A percentile compares a stretch with the other conserved stretches of the same genome.
These are phyloP conservation scores for Aphanoascus verrucosus DNA, from an alignment of 2,329 filamentous ascomycete genomes.

Conservation along the genomic window DNA sequence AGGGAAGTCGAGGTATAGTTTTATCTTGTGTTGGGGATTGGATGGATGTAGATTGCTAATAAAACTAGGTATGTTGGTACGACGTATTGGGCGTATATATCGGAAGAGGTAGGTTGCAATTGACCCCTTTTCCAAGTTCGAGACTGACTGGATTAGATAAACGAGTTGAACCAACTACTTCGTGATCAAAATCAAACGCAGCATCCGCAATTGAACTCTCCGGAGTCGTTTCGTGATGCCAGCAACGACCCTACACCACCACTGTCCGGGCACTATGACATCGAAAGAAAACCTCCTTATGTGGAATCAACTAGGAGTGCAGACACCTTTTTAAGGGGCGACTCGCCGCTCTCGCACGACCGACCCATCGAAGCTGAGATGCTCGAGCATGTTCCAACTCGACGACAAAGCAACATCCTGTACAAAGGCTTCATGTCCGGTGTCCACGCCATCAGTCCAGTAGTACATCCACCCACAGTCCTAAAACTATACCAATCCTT, in stretches of 20 bases:
- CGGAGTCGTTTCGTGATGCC: background rate
- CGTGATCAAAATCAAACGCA: conserved; percentile 31
- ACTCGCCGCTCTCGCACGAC: conserved; percentile 27
- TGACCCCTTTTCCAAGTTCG: background rate
- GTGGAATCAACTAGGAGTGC: background rate
- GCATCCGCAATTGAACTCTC: background rate
- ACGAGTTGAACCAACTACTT: conserved; percentile 36
- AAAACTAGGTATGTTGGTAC: conserved; percentile 34
- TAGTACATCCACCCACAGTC: conserved; percentile 36
- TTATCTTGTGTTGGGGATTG: background rate
- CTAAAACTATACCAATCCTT: conserved; percentile 34
- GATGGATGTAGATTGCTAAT: conserved; percentile 7
- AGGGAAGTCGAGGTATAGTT: conserved; percentile 30
- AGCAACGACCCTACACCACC: background rate
- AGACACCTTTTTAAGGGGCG: conserved; percentile 19
- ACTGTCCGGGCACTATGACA: background rate
- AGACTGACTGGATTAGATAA: conserved; percentile 25
- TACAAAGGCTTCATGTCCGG: conserved; percentile 40
- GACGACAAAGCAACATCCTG: conserved; percentile 37
- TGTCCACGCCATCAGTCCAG: conserved; percentile 37
- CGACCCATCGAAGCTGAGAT: conserved; percentile 31
- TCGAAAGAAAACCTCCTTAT: background rate
- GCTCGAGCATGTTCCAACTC: conserved; percentile 34
- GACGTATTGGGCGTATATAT: conserved; percentile 39
- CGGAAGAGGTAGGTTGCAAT: conserved; percentile 28